A percentile compares a stretch with the other conserved stretches of the same genome.
Conservation (phyloP, 108 stramenopile genomes). For the Pseudonitzschia pungens region DNA sequence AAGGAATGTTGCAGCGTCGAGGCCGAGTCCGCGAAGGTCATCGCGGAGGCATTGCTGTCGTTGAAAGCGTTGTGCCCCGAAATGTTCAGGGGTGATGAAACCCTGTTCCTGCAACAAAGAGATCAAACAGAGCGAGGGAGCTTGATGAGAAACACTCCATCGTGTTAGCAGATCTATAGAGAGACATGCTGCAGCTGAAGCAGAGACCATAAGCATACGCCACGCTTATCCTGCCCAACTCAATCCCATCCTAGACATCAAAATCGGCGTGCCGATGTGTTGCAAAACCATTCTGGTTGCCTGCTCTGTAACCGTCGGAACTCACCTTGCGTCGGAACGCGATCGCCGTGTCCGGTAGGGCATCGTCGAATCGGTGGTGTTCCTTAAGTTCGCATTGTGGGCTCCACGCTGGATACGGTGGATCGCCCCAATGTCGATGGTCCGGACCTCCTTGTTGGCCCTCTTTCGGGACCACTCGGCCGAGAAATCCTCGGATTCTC, state of each 20-base stretch:
- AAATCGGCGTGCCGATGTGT: too few species aligned
- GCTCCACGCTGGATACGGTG: conserved; percentile 79
- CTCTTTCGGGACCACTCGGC: neutral
- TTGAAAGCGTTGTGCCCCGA: neutral
- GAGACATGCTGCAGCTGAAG: too few species aligned
- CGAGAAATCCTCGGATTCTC: too few species aligned
- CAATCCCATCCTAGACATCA: too few species aligned
- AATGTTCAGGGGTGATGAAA: neutral
- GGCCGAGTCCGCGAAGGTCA: neutral
- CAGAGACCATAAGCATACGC: too few species aligned
- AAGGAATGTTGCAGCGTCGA: neutral
- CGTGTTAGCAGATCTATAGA: too few species aligned
- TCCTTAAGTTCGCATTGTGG: neutral
- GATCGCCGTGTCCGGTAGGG: neutral
- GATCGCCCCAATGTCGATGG: conserved; percentile 78
- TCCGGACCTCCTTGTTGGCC: conserved; percentile 26
- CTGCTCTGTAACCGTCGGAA: neutral
- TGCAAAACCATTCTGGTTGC: too few species aligned
- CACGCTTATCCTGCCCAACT: too few species aligned
- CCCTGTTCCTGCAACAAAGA: too few species aligned
- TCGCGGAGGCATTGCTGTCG: neutral
- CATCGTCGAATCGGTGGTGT: conserved; percentile 42
- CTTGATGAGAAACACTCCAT: too few species aligned
- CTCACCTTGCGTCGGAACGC: neutral
- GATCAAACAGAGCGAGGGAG: too few species aligned